These are phyloP conservation scores for Leptographium galeiforme DNA, from an alignment of 2,329 filamentous ascomycete species.

Conservation along the genomic window DNA sequence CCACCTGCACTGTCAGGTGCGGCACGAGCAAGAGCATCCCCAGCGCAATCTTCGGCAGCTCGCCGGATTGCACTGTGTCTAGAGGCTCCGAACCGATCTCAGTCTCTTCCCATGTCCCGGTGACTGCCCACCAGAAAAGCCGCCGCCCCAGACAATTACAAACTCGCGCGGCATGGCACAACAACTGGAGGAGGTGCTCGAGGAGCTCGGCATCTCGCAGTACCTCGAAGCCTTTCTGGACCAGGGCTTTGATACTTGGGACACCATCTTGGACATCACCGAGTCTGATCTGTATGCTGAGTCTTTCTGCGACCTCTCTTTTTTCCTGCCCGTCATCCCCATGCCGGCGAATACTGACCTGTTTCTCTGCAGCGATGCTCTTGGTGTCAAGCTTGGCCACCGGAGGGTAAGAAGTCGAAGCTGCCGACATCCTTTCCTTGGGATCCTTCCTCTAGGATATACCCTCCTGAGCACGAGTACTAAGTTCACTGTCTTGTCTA, in stretches of 20 bases:
- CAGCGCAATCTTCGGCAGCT: background rate
- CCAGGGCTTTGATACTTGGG: conserved; percentile 77
- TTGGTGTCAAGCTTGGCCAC: conserved; percentile 70
- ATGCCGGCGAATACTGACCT: background rate
- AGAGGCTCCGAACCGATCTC: no score
- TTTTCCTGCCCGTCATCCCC: background rate
- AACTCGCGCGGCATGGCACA: conserved; percentile 35
- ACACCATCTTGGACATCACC: conserved; percentile 70
- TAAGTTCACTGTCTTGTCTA: conserved; percentile 18
- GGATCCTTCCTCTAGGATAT: background rate
- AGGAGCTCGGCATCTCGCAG: conserved; percentile 65
- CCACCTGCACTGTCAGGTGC: background rate
- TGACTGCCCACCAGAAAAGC: background rate
- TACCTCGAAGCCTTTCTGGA: conserved; percentile 61
- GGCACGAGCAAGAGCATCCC: no score
- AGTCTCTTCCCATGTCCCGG: background rate
- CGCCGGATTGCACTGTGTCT: no score
- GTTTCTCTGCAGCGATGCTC: conserved; percentile 31
- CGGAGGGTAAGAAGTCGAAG: conserved; percentile 46
- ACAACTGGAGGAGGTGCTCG: conserved; percentile 51
- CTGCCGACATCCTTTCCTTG: background rate
- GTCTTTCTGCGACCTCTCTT: conserved; percentile 18
- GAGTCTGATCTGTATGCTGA: conserved; percentile 59
- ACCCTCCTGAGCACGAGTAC: background rate
- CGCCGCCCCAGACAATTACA: background rate